These are phyloP conservation scores for Globisporangium cederbergense DNA, from an alignment of 352 stramenopile species.

Conservation along the genomic window DNA sequence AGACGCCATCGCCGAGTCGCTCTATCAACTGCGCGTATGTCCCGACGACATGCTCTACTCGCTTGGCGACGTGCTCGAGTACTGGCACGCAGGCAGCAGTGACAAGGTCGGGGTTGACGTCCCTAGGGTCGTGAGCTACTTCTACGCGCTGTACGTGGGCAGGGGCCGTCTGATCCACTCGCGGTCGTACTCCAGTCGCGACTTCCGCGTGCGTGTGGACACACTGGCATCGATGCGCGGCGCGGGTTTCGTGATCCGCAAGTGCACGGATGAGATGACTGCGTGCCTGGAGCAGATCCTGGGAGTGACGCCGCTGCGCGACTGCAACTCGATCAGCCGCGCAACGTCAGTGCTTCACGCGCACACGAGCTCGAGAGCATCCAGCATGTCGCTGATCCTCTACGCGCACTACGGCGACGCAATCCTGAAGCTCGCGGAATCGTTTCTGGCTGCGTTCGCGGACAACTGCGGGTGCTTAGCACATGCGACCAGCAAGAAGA, in stretches of 20 bases:
- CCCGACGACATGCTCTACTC: not conserved
- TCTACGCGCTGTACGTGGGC: slow-evolving; percentile 3
- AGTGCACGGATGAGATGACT: slow-evolving; percentile 5
- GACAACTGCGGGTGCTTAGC: not conserved
- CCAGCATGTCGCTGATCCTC: slow-evolving; percentile 2
- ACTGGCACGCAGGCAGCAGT: not conserved
- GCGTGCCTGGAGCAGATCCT: slow-evolving; percentile 1
- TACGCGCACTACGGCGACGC: not conserved
- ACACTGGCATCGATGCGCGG: not conserved
- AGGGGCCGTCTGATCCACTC: not conserved
- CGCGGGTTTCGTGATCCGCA: not conserved
- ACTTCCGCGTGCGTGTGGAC: not conserved
- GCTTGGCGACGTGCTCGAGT: slow-evolving; percentile 1
- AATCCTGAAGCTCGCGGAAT: not conserved
- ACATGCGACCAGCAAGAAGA: not conserved
- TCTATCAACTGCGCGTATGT: not conserved
- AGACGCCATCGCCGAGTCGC: not conserved
- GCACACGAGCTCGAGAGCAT: not conserved
- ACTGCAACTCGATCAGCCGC: slow-evolving; percentile 4
- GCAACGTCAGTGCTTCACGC: not conserved
- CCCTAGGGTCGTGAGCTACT: not conserved
- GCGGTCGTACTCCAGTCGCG: not conserved
- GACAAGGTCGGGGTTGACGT: not conserved
- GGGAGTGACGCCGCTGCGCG: not conserved
- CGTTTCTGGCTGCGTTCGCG: not conserved